phyloP scores from a whole-genome alignment of 1,284 basidiomycete genomes.

The Lignosus rhinocerotis region DNA sequence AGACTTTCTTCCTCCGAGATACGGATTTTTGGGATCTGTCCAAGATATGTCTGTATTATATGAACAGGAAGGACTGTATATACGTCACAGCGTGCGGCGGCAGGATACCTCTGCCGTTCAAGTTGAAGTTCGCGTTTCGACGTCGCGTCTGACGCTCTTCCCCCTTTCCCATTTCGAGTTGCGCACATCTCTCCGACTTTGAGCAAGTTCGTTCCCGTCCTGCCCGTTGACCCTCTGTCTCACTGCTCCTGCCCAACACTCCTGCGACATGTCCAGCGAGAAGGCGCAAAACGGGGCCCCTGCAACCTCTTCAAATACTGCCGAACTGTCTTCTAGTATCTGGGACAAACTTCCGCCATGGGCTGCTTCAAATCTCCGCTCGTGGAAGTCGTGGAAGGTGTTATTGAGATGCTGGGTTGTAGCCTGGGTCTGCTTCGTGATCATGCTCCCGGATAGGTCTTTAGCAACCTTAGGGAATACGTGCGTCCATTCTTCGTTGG shows the following conservation, averaged over 20 bases:
- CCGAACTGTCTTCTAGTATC: neutral
- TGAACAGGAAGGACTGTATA: neutral
- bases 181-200: neutral
- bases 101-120: neutral
- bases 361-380: slow-evolving; percentile 32
- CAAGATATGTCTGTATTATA: no score
- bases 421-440: slow-evolving; percentile 32
- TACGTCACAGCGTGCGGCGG: neutral
- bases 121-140: neutral
- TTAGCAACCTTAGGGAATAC: slow-evolving; percentile 34
- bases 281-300: neutral
- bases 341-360: slow-evolving; percentile 33
- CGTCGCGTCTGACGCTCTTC: neutral
- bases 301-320: neutral
- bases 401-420: slow-evolving; percentile 36
- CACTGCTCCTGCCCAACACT: neutral
- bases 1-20: neutral
- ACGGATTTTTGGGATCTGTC: no score
- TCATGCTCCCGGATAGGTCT: slow-evolving; percentile 34
- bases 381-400: slow-evolving; percentile 30
- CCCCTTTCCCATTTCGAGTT: neutral
- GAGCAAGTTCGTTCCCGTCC: neutral
- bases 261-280: neutral
- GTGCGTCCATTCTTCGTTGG: slow-evolving; percentile 22
- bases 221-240: neutral